Base-by-base conservation (phyloP, 2,329 filamentous ascomycete species). In the Mycogone perniciosa region DNA sequence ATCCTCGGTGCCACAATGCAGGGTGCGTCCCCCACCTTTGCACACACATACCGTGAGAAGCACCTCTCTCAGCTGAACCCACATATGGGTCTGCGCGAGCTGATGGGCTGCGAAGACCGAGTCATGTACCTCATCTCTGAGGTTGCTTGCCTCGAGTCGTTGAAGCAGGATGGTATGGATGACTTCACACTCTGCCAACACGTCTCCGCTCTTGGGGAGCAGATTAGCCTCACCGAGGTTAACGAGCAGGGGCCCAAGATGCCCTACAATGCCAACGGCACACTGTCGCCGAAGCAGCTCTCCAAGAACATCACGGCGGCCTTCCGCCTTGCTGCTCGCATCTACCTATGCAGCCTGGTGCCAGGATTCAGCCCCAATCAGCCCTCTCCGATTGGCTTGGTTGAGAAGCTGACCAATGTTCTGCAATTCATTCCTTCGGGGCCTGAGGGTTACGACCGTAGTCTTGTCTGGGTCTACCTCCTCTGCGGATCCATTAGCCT, bases 121-220 rank as follows among this genome's bases (percentile, higher is more conserved):
- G 87, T 97, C 70, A 96, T 99, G 90, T 97, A 96, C 69, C 77
- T 97, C 61, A 95, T 99, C 66, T 95, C 90, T 2, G 93, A 99
- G 72, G 96, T 97, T 61, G 89, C 92, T 49, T 97, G 93, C 69
- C 82, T 99, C 48, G 93, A 97, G 67, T 87, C 88, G 4, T 81
- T 96, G 57, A 95, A 93, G 76, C 73, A 76, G 37, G 82, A 87
- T 54, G 88, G 87, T 60, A 89, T 93, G 73, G 88, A 95, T 59
- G 85, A 93, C 63, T 84, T 93, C 57, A 82, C 84, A 46, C 82
- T 97, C 41, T 96, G 91, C 79, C 81, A 86, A 54, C 92, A 96
- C 69, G 89, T 97, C 37, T 84, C 86, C 55, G 83, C 86, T n/a
- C 82, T 97, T 6, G 92, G 89, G 42, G 81, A 87, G 62, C 89